A percentile compares a stretch with the other conserved stretches of the same genome.
phyloP scores from a whole-genome alignment of 805 yeast genomes.

The Metschnikowia aberdeeniae region DNA sequence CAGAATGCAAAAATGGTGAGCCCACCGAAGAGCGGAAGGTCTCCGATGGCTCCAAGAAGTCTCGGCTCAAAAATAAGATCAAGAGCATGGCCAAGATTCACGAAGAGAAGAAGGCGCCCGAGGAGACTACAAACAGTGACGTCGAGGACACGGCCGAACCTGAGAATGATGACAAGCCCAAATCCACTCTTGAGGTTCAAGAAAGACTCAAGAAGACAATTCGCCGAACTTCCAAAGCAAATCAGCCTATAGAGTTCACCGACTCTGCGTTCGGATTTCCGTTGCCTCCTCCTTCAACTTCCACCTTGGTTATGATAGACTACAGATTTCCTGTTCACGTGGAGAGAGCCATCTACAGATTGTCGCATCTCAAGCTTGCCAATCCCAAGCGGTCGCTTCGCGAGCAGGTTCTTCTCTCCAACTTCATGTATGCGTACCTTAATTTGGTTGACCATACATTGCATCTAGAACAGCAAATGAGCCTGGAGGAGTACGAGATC shows the following conservation, averaged over 20 bases:
- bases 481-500: slow-evolving; percentile 16
- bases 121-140: neutral
- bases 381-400: slow-evolving; percentile 87
- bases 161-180: slow-evolving; percentile 22
- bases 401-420: slow-evolving; percentile 89
- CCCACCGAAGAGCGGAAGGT: slow-evolving; percentile 5
- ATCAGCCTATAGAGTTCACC: slow-evolving; percentile 47
- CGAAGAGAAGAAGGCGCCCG: slow-evolving; percentile 8
- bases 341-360: slow-evolving; percentile 89
- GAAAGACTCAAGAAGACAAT: slow-evolving; percentile 42
- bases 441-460: slow-evolving; percentile 90
- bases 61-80: slow-evolving; percentile 15
- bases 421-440: slow-evolving; percentile 96
- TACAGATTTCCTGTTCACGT: slow-evolving; percentile 90
- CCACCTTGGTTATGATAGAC: slow-evolving; percentile 77
- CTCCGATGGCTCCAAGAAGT: slow-evolving; percentile 10
- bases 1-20: neutral
- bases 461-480: slow-evolving; percentile 60
- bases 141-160: slow-evolving; percentile 5
- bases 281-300: slow-evolving; percentile 71
- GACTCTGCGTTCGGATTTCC: slow-evolving; percentile 90
- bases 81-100: slow-evolving; percentile 15
- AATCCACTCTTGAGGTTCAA: slow-evolving; percentile 38
- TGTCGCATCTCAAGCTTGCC: slow-evolving; percentile 89
- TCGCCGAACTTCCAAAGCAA: slow-evolving; percentile 38